Evolutionary conservation across 345 rosid genomes (phyloP), one percentile per base, ranked within the genome.

Genomic region (Populus davidiana): DNA sequence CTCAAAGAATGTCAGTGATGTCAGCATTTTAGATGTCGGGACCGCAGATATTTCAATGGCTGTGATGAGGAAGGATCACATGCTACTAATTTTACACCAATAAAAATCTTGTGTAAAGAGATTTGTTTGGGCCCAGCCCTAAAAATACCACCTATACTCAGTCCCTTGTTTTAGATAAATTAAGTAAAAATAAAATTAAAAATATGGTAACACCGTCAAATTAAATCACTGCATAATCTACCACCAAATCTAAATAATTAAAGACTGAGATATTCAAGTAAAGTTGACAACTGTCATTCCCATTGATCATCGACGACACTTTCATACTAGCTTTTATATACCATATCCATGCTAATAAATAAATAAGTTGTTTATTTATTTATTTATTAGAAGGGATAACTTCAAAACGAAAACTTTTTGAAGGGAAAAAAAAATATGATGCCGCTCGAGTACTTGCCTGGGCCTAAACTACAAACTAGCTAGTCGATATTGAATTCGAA

Each of bases 1-100:
- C 61, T 72, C 31, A 23, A 23, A 68, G 77, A 78, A 81, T 76
- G 72, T 70, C 35, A 62, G 39, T 31, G 70, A 69, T 44, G 75
- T 61, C 41, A 12, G 8, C 35, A 31, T 21, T 54, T 23, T 20
- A 25, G 77, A 76, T 83, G 35, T 70, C 4, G 70, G 80, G 77
- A 81, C 86, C 79, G 6, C 70, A 8, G 2, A 70, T 17, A 27
- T 16, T 41, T 10, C 35, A 9, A 27, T n/a, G 27, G 20, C 21
- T 16, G 65, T 2, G 14, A 59, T 14, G 62, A 41, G 36, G 18
- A 62, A 41, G 49, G 12, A 62, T 63, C 63, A 33, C 70, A n/a
- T 33, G 35, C 23, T 59, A n/a, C 47, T 54, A 20, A 33, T 33
- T 27, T 25, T 18, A 25, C 23, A 23, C 64, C 33, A 14, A 49